These are phyloP conservation scores for Abrus pulchellus DNA, from an alignment of 306 rosid genomes.

Conservation along the genomic window DNA sequence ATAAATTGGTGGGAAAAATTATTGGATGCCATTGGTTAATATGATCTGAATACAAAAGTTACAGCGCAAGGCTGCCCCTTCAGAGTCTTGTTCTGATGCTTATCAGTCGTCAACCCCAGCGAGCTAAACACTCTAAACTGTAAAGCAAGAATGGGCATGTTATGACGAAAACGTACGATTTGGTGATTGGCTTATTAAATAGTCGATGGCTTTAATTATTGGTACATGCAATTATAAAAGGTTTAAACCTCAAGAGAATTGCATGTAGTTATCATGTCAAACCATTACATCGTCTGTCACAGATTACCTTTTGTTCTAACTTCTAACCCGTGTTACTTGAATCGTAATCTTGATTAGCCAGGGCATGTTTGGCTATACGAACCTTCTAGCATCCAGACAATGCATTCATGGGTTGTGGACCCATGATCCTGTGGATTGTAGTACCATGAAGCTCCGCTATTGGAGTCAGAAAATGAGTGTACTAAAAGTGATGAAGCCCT, in stretches of 20 bases:
- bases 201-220: neutral
- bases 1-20: slow-evolving; percentile 23
- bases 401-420: slow-evolving; percentile 30
- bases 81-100: slow-evolving; percentile 20
- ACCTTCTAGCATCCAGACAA: slow-evolving; percentile 1
- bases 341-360: slow-evolving; percentile 27
- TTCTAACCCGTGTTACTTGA: neutral
- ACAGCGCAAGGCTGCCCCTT: slow-evolving; percentile 42
- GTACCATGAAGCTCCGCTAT: slow-evolving; percentile 20
- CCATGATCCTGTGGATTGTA: slow-evolving; percentile 34
- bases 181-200: slow-evolving; percentile 28
- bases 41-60: neutral
- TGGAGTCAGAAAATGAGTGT: slow-evolving; percentile 38
- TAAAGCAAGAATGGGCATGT: slow-evolving; percentile 32
- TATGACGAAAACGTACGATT: slow-evolving; percentile 36
- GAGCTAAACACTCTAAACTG: slow-evolving; percentile 24
- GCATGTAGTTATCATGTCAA: no score
- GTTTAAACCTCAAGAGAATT: neutral
- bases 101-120: slow-evolving; percentile 27
- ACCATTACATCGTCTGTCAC: no score
- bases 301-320: neutral
- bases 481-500: slow-evolving; percentile 50
- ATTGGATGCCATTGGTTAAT: slow-evolving; percentile 16
- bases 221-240: neutral
- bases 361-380: slow-evolving; percentile 16